Base-by-base conservation (phyloP, 768 basidiomycete species). In the Lepiota venenata region DNA sequence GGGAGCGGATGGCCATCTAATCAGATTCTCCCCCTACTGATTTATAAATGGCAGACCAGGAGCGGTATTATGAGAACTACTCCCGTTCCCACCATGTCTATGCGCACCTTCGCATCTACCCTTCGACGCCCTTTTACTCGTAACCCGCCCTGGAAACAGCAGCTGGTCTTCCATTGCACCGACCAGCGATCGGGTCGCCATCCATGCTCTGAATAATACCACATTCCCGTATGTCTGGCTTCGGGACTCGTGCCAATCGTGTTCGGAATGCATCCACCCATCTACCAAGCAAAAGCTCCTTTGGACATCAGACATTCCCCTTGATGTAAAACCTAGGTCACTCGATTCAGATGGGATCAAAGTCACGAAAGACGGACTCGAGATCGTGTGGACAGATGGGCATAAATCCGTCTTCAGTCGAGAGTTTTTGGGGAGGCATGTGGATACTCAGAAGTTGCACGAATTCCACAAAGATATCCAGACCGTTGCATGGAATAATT, bases 281-380 rank as follows among this genome's bases (percentile, higher is more conserved):
- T 80, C 84, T 3, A 93, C 87, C 0, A 72, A 69, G 2, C 95
- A 98, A 68, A 91, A 91, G 62, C 73, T 93, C 0, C 84, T 84
- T 62, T 72, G 80, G 47, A 81, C 87, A 2, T 84, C 85, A 0
- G 88, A 91, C 60, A 70, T 90, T 20, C 78, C 82, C 0, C 45
- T 66, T 10, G 73, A 82, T 45, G 71, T 84, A 47, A 63, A 64
- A 2, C 84, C 84, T 4, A 61, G 63, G 16, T 59, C 65, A 5
- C 69, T 70, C 44, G 70, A 67, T 50, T 32, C 46, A 9, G 44
- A 54, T 5, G 79, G 78, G 12, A 64, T 85, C 14, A 66, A 61
- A 7, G 59, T 79, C 18, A 63, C 70, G 7, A 58, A 69, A 3
- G 74, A 74, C 3, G 84, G 80, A 11, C 64, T 89, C 47, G 62